A percentile compares a stretch with the other conserved stretches of the same genome.
These are phyloP conservation scores for Leccinellum luteum DNA, from an alignment of 768 basidiomycete species.

Conservation along the genomic window DNA sequence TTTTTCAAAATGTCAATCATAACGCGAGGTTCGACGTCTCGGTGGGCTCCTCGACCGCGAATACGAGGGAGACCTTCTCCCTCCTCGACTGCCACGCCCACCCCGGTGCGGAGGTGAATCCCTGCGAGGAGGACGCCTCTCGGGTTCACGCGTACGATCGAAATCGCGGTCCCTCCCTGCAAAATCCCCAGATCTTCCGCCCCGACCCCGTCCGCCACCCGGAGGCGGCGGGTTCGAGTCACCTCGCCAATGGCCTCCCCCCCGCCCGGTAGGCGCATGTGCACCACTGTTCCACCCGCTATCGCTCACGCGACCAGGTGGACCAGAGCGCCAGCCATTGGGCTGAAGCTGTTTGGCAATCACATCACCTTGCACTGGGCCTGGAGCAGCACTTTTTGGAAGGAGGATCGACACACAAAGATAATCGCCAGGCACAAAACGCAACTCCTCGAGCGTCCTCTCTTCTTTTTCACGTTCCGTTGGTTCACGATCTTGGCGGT, in stretches of 20 bases:
- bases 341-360: conserved; percentile 35
- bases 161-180: conserved; percentile 36
- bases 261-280: conserved; percentile 39
- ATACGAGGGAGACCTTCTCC: conserved; percentile 37
- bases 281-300: conserved; percentile 48
- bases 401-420: conserved; percentile 71
- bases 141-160: conserved; percentile 39
- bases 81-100: conserved; percentile 41
- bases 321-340: conserved; percentile 36
- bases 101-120: conserved; percentile 49
- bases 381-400: conserved; percentile 55
- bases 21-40: conserved; percentile 33
- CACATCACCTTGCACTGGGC: conserved; percentile 48
- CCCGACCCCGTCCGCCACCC: conserved; percentile 41
- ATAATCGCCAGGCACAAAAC: conserved; percentile 80
- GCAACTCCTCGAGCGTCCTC: conserved; percentile 72
- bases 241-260: conserved; percentile 76
- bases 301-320: conserved; percentile 39
- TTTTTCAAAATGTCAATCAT: conserved; percentile 24
- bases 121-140: conserved; percentile 49
- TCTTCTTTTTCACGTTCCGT: conserved; percentile 57
- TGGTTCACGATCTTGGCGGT: conserved; percentile 29
- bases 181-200: conserved; percentile 36
- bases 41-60: conserved; percentile 44
- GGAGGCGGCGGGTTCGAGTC: conserved; percentile 52